Evolutionary conservation across 257 asterid species (phyloP), one percentile per base, ranked within the genome.

Genomic region (Penstemon davidsonii): DNA sequence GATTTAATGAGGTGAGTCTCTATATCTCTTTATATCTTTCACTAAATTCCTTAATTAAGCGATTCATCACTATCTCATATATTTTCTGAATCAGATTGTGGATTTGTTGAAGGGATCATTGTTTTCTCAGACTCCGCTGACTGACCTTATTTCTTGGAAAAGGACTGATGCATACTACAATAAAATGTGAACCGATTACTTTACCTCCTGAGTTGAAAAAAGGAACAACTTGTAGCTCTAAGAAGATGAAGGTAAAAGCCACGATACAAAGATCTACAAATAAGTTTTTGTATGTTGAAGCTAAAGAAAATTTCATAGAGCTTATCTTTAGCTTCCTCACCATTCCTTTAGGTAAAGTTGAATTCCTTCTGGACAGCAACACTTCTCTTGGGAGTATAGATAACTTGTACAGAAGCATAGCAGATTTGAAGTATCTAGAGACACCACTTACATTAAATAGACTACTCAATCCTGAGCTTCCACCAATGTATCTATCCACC

Each of bases 311-410:
- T 54, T 71, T 74, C 12, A 12, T 67, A 0, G 70, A 75, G 10
- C 46, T 75, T 25, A 70, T 79, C 0, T 68, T 58, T 1, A 47
- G 71, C 55, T 40, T 79, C 40, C 61, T 79, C 18, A 42, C 6
- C n/a, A 53, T 72, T 38, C 76, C 78, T 3, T 40, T 68, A 8
- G 73, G 73, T 52, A 55, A 57, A 59, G 78, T 68, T 5, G 80
- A 43, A 8, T 36, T 4, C 2, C 80, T 79, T 52, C 2, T 75
- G 36, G 62, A 8, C 18, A 37, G 74, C 4, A 60, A 67, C 40
- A 70, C 71, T 5, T 3, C 15, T 39, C 53, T 72, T 5, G 71
- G 38, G 18, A 59, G 39, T 49, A 25, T 75, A 4, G 69, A 79
- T 66, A 79, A 75, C 47, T 46, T 79, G 9, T 67, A 57, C 4